These are phyloP conservation scores for Ochetophila trinervis DNA, from an alignment of 306 rosid genomes.

Conservation along the genomic window DNA sequence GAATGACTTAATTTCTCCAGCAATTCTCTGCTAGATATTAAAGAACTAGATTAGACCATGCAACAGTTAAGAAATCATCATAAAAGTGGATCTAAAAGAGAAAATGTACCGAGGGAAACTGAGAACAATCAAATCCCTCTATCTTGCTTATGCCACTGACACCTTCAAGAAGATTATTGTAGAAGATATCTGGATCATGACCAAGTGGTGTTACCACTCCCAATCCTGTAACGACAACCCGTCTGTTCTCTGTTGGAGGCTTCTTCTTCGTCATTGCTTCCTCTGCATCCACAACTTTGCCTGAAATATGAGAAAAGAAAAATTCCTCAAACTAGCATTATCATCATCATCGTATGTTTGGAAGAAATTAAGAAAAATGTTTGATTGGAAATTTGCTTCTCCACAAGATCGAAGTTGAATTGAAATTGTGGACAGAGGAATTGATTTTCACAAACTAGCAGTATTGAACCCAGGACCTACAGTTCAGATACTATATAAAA, in stretches of 20 bases:
- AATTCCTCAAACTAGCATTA: not conserved
- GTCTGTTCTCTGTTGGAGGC: constrained; percentile 46
- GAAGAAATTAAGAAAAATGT: no score
- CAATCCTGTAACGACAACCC: constrained; percentile 81
- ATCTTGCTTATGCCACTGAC: constrained; percentile 75
- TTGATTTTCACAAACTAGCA: no score
- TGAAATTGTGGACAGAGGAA: no score
- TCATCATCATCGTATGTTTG: not conserved
- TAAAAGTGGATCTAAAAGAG: not conserved
- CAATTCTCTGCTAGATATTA: constrained; percentile 50
- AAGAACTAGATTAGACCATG: not conserved
- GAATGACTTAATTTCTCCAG: constrained; percentile 78
- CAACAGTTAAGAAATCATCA: not conserved
- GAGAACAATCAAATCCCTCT: constrained; percentile 67
- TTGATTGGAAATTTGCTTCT: no score
- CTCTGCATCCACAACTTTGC: constrained; percentile 46
- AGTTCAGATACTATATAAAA: no score
- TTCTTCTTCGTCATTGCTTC: constrained; percentile 35
- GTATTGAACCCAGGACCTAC: no score
- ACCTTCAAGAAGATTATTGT: constrained; percentile 68
- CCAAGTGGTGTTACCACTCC: constrained; percentile 76
- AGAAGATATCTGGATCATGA: constrained; percentile 74
- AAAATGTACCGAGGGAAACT: constrained; percentile 58
- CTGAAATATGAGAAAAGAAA: constrained; percentile 26
- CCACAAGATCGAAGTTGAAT: no score